These are phyloP conservation scores for Ceratobasidium sp. DNA, from an alignment of 1,284 basidiomycete species.

Conservation along the genomic window DNA sequence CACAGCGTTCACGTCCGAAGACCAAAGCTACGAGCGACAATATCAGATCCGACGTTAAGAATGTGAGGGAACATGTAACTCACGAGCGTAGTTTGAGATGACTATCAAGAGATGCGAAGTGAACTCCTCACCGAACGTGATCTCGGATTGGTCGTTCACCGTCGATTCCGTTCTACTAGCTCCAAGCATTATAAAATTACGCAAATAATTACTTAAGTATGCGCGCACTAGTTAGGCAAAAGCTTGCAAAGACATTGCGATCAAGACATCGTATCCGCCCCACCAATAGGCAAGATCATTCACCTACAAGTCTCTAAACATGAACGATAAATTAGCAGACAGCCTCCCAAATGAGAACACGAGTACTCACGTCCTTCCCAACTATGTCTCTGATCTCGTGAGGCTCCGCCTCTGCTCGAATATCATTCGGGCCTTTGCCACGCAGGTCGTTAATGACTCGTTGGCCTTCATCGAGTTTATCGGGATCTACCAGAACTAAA, in stretches of 20 bases:
- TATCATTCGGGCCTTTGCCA: conserved; percentile 82
- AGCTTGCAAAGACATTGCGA: conserved; percentile 97
- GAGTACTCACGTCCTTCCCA: conserved; percentile 74
- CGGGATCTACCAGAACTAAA: conserved; percentile 90
- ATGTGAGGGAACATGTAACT: too few species aligned
- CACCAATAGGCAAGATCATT: conserved; percentile 86
- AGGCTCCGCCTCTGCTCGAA: conserved; percentile 85
- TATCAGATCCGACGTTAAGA: too few species aligned
- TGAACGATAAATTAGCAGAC: not conserved
- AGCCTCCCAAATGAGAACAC: not conserved
- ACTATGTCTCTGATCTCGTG: conserved; percentile 94
- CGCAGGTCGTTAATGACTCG: conserved; percentile 91
- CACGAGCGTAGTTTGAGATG: conserved; percentile 81
- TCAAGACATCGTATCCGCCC: conserved; percentile 88
- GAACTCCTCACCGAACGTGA: too few species aligned
- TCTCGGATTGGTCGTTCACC: too few species aligned
- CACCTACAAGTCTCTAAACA: conserved; percentile 75
- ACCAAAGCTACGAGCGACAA: too few species aligned
- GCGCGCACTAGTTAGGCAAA: conserved; percentile 92
- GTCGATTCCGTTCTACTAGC: conserved; percentile 88
- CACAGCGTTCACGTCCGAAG: too few species aligned
- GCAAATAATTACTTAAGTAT: not conserved
- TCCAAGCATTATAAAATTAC: not conserved
- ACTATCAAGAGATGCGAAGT: conserved; percentile 57
- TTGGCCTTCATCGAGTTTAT: conserved; percentile 88